Conservation (phyloP, 2,329 filamentous ascomycete genomes). For the Daldinia sp. region DNA sequence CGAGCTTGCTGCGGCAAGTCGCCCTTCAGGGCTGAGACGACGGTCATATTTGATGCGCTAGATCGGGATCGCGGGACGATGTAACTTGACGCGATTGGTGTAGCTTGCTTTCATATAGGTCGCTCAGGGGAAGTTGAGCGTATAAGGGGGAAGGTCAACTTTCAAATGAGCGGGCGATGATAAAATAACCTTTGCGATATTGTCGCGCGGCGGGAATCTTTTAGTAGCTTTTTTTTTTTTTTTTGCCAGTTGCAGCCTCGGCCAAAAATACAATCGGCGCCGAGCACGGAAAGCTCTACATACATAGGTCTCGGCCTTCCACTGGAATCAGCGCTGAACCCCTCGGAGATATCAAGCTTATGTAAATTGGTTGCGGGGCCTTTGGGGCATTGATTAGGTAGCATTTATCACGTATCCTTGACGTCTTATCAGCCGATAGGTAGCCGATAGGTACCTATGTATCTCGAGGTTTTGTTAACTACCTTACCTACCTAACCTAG, state of each 20-base stretch:
- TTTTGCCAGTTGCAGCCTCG: slow-evolving; percentile 32
- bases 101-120: background rate
- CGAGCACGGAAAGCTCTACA: slow-evolving; percentile 30
- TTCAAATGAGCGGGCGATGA: slow-evolving; percentile 27
- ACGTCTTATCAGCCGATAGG: too few species aligned
- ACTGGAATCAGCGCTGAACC: background rate
- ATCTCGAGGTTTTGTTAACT: too few species aligned
- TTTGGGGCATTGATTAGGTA: too few species aligned
- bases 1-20: slow-evolving; percentile 65
- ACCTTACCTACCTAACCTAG: too few species aligned
- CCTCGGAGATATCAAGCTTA: slow-evolving; percentile 30
- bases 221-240: slow-evolving; percentile 16
- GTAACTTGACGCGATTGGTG: background rate
- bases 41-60: slow-evolving; percentile 41
- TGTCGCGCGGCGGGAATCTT: slow-evolving; percentile 1
- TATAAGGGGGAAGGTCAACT: background rate
- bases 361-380: slow-evolving; percentile 2
- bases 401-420: background rate
- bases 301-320: slow-evolving; percentile 19
- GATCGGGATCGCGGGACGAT: background rate
- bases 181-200: slow-evolving; percentile 29
- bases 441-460: background rate
- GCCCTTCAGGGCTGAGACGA: slow-evolving; percentile 55
- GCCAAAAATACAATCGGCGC: slow-evolving; percentile 39
- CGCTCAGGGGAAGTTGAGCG: background rate